These are phyloP conservation scores for Zygnema circumcarinatum DNA, from an alignment of 139 green algal species.

Conservation along the genomic window DNA sequence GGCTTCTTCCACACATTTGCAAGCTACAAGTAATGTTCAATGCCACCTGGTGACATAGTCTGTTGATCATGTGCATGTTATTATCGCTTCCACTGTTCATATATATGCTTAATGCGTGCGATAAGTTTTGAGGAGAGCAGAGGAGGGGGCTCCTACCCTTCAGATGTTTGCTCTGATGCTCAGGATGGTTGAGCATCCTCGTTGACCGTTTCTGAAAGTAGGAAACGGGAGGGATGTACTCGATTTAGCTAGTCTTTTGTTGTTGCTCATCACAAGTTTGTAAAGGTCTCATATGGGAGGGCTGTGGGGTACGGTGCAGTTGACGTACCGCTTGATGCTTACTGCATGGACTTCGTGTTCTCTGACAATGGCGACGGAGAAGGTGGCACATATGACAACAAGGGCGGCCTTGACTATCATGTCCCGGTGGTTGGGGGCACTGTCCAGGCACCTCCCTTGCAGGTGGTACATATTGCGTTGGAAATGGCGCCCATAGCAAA, in stretches of 20 bases:
- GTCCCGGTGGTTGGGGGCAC: slow-evolving; percentile 73
- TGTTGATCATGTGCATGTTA: too few species aligned
- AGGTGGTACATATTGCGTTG: slow-evolving; percentile 89
- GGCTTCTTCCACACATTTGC: slow-evolving; percentile 20
- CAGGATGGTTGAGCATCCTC: neutral
- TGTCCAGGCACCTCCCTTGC: slow-evolving; percentile 69
- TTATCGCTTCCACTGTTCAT: too few species aligned
- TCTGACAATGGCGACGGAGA: slow-evolving; percentile 68
- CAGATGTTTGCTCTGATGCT: neutral
- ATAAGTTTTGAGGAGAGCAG: too few species aligned
- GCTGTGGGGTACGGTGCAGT: slow-evolving; percentile 22
- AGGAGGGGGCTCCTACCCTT: neutral
- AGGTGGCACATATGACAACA: slow-evolving; percentile 88
- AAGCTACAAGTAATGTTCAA: slow-evolving; percentile 54
- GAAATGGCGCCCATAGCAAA: slow-evolving; percentile 99
- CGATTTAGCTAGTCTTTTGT: too few species aligned
- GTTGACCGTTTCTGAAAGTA: too few species aligned
- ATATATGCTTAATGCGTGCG: too few species aligned
- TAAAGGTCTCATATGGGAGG: too few species aligned
- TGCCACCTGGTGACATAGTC: neutral
- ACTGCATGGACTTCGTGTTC: slow-evolving; percentile 90
- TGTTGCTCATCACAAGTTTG: too few species aligned
- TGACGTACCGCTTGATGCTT: slow-evolving; percentile 79
- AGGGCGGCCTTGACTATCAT: slow-evolving; percentile 93
- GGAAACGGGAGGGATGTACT: too few species aligned